Conservation (phyloP, 352 stramenopile genomes). For the Pythium sukuiense region DNA sequence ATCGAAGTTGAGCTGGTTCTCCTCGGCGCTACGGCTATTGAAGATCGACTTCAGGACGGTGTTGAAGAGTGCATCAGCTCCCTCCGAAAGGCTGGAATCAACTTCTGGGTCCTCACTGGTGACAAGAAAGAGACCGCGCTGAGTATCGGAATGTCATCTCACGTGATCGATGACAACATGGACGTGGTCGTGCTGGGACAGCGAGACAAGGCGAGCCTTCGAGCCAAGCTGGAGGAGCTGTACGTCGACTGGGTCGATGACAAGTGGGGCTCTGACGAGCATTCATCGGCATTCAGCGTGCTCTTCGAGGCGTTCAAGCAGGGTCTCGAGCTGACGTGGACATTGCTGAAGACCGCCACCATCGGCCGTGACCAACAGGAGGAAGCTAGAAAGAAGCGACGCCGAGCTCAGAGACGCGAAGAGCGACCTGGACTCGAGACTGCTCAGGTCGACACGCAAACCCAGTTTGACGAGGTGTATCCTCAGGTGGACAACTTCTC, state of each 20-base stretch:
- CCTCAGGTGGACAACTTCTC: conserved; percentile 54
- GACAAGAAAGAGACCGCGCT: conserved; percentile 89
- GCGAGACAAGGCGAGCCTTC: conserved; percentile 74
- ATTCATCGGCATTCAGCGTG: conserved; percentile 73
- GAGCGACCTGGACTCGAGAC: conserved; percentile 36
- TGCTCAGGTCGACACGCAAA: conserved; percentile 36
- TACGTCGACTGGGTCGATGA: conserved; percentile 88
- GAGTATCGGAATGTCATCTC: conserved; percentile 88
- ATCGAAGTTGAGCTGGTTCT: conserved; percentile 88
- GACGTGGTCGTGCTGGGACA: conserved; percentile 86
- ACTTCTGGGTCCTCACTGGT: conserved; percentile 95
- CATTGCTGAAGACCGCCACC: conserved; percentile 64
- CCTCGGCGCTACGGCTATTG: conserved; percentile 91
- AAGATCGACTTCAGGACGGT: conserved; percentile 92
- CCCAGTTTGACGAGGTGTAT: conserved; percentile 74
- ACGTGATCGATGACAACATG: conserved; percentile 91
- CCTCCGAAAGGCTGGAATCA: conserved; percentile 93
- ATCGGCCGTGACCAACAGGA: conserved; percentile 71
- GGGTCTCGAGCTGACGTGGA: conserved; percentile 63
- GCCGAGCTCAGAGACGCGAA: conserved; percentile 52
- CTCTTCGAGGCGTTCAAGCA: conserved; percentile 79
- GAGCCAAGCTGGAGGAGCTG: conserved; percentile 75
- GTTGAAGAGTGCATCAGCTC: conserved; percentile 92
- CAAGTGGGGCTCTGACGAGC: conserved; percentile 84
- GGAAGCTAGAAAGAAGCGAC: conserved; percentile 67